Evolutionary conservation across 352 stramenopile genomes (phyloP).

Genomic region (Phytopythium litorale): DNA sequence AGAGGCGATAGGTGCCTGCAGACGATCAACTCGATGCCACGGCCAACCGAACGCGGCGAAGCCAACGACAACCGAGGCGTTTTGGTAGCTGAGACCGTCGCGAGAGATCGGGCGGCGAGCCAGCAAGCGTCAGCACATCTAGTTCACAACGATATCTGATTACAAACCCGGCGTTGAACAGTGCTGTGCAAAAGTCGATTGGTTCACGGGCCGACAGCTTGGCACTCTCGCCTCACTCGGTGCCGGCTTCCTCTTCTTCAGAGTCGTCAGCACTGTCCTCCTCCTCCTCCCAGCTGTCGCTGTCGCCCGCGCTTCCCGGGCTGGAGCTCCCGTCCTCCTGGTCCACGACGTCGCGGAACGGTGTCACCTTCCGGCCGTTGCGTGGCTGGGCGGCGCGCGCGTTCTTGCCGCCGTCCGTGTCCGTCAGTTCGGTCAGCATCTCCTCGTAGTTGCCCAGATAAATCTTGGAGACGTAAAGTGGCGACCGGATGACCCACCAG

Average conservation of each 20-base stretch:
- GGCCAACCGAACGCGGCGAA: neutral
- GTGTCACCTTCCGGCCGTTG: constrained; percentile 18
- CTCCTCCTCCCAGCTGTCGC: neutral
- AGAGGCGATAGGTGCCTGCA: neutral
- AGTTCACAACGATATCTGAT: too few relatives aligned
- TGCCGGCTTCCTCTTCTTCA: neutral
- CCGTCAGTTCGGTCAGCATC: constrained; percentile 16
- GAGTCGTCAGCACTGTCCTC: neutral
- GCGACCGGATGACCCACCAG: constrained; percentile 28
- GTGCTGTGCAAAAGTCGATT: neutral
- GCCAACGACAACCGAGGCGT: neutral
- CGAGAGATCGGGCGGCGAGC: neutral
- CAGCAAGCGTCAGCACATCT: neutral
- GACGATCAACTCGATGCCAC: neutral
- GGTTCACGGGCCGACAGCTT: neutral
- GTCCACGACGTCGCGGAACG: constrained; percentile 17
- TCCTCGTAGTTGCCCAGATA: constrained; percentile 21
- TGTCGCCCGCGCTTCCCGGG: neutral
- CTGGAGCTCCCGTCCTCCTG: neutral
- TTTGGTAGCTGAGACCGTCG: neutral
- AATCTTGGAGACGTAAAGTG: constrained; percentile 16
- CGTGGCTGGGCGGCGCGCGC: constrained; percentile 20
- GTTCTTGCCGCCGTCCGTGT: constrained; percentile 23
- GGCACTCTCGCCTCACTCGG: neutral
- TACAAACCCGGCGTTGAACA: too few relatives aligned